Percentiles rank a stretch among this genome's conserved stretches.
Evolutionary conservation across 345 rosid genomes (phyloP).

Genomic region (Carallia brachiata): DNA sequence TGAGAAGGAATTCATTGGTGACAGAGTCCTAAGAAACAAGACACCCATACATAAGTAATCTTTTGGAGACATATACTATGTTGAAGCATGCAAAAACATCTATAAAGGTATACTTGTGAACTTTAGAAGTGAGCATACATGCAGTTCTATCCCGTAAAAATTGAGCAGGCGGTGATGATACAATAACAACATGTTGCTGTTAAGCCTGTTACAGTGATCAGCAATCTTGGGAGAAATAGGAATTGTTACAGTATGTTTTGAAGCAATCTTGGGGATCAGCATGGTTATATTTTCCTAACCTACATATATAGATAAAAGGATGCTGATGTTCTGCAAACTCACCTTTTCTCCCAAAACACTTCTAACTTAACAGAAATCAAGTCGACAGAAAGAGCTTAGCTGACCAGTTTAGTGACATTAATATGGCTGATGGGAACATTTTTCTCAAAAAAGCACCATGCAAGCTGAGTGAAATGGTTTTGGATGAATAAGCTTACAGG

Average conservation of each 20-base stretch:
- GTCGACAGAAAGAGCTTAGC: too few relatives aligned
- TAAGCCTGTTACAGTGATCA: not conserved
- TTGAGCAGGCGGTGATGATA: not conserved
- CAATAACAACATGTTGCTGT: not conserved
- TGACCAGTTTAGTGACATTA: not conserved
- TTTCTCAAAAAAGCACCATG: not conserved
- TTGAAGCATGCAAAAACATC: not conserved
- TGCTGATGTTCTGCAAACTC: too few relatives aligned
- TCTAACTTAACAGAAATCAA: too few relatives aligned
- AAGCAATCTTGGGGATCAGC: too few relatives aligned
- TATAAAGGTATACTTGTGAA: not conserved
- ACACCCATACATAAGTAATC: slow-evolving; percentile 12
- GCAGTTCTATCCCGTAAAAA: not conserved
- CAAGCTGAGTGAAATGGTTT: not conserved
- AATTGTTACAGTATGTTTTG: not conserved
- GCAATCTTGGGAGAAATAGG: not conserved
- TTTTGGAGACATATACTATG: not conserved
- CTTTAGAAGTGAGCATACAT: not conserved
- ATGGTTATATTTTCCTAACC: too few relatives aligned
- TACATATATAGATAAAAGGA: too few relatives aligned
- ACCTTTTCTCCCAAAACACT: too few relatives aligned
- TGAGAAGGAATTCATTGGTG: slow-evolving; percentile 90
- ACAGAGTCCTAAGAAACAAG: slow-evolving; percentile 62
- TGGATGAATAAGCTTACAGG: not conserved
- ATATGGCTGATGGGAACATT: not conserved